Evolutionary conservation across 75 land plant genomes (phyloP).

Genomic region (Chamaecyparis obtusa): DNA sequence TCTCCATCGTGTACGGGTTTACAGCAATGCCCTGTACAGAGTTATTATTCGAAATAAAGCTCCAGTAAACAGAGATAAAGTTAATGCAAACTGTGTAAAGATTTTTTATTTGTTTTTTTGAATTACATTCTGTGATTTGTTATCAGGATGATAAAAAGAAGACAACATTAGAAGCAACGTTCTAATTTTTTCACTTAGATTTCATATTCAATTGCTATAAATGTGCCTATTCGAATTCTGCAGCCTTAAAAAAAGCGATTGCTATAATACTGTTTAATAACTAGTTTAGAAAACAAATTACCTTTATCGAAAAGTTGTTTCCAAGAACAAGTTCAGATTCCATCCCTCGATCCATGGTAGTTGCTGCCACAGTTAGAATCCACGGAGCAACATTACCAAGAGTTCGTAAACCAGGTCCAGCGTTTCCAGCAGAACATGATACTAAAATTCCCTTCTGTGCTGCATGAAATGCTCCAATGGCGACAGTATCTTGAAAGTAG

Average conservation of each 20-base stretch:
- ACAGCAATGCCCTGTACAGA: neutral
- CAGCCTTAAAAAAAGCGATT: too few relatives aligned
- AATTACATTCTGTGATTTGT: too few relatives aligned
- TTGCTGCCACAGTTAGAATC: constrained; percentile 38
- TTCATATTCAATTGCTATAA: too few relatives aligned
- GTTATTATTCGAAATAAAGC: too few relatives aligned
- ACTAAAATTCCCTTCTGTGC: constrained; percentile 25
- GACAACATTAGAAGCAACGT: too few relatives aligned
- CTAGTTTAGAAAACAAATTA: neutral
- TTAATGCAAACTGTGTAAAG: too few relatives aligned
- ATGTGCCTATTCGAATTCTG: too few relatives aligned
- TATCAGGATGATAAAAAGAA: too few relatives aligned
- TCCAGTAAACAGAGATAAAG: too few relatives aligned
- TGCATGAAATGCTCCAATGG: constrained; percentile 8
- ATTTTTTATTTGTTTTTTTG: too few relatives aligned
- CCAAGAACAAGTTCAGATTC: neutral
- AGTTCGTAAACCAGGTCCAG: constrained; percentile 28
- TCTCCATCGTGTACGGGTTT: neutral
- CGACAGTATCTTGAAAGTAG: constrained; percentile 15
- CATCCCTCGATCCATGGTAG: constrained; percentile 26
- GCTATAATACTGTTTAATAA: too few relatives aligned
- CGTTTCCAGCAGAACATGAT: constrained; percentile 29
- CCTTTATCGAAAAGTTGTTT: neutral
- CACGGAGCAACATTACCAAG: constrained; percentile 30
- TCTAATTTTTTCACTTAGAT: too few relatives aligned